phyloP scores from a whole-genome alignment of 768 basidiomycete genomes.

The Tylopilus intermedius region DNA sequence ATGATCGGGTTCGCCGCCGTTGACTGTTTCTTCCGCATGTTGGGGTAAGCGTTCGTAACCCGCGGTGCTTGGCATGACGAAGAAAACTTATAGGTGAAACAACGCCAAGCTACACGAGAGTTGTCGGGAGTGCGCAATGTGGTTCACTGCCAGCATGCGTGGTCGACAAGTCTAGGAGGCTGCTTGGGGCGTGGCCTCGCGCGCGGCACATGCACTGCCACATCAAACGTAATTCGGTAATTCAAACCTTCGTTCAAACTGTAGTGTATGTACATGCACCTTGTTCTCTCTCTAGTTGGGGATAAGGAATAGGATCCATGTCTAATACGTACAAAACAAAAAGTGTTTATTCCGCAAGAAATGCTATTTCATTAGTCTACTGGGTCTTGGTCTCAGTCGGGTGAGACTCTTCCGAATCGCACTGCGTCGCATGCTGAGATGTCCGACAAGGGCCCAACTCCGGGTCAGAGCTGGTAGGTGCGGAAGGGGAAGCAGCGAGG shows the following conservation, averaged over 20 bases:
- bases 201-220: constrained; percentile 19
- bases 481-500: constrained; percentile 22
- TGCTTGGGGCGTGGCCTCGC: not conserved
- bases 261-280: no score
- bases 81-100: not conserved
- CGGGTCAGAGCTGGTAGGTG: not conserved
- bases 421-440: not conserved
- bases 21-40: constrained; percentile 32
- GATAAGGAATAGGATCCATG: no score
- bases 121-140: constrained; percentile 13
- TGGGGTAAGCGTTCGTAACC: constrained; percentile 47
- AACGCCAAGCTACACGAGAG: not conserved
- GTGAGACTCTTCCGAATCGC: not conserved
- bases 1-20: constrained; percentile 26
- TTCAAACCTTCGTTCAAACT: no score
- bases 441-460: constrained; percentile 7
- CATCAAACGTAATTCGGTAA: not conserved
- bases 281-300: no score
- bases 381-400: not conserved
- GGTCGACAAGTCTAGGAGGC: constrained; percentile 11
- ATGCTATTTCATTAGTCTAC: not conserved
- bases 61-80: constrained; percentile 39
- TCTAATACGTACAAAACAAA: not conserved
- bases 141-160: constrained; percentile 15
- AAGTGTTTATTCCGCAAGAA: not conserved